A percentile compares a stretch with the other conserved stretches of the same genome.
These are phyloP conservation scores for Monilinia polystroma DNA, from an alignment of 2,329 filamentous ascomycete species.

Conservation along the genomic window DNA sequence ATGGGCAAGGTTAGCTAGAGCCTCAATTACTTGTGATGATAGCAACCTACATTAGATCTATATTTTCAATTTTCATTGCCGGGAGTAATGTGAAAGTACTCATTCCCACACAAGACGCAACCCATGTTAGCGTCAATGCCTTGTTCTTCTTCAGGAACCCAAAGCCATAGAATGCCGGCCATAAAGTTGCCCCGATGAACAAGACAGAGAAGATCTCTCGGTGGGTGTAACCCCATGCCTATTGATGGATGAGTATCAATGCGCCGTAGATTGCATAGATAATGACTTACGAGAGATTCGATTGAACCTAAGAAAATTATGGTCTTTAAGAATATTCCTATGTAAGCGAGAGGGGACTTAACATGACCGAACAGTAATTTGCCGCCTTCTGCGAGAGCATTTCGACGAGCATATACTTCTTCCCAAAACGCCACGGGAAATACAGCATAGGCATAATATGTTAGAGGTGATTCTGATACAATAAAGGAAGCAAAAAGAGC, in stretches of 20 bases:
- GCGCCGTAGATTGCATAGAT: neutral
- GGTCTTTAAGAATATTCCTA: constrained; percentile 62
- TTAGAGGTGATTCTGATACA: constrained; percentile 72
- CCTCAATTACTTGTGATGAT: neutral
- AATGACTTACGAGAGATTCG: constrained; percentile 65
- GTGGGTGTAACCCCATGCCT: constrained; percentile 91
- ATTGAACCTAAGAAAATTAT: constrained; percentile 71
- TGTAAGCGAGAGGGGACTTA: constrained; percentile 55
- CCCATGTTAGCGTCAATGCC: constrained; percentile 68
- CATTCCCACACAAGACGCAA: constrained; percentile 75
- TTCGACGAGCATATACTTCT: constrained; percentile 78
- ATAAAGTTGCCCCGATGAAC: constrained; percentile 73
- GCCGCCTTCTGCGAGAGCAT: constrained; percentile 65
- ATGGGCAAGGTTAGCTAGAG: constrained; percentile 28
- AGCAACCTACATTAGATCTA: constrained; percentile 66
- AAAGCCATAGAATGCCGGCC: constrained; percentile 73
- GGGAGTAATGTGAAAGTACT: constrained; percentile 87
- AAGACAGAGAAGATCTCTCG: constrained; percentile 82
- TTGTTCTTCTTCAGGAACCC: constrained; percentile 68
- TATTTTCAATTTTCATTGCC: constrained; percentile 79
- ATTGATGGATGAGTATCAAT: constrained; percentile 9
- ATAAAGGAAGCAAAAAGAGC: constrained; percentile 76
- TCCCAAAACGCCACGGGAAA: constrained; percentile 98
- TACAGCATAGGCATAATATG: constrained; percentile 88
- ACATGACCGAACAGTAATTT: constrained; percentile 69